Evolutionary conservation across 352 stramenopile species (phyloP), one percentile per base, ranked within the genome.

Genomic region (Hyaloperonospora brassicae): DNA sequence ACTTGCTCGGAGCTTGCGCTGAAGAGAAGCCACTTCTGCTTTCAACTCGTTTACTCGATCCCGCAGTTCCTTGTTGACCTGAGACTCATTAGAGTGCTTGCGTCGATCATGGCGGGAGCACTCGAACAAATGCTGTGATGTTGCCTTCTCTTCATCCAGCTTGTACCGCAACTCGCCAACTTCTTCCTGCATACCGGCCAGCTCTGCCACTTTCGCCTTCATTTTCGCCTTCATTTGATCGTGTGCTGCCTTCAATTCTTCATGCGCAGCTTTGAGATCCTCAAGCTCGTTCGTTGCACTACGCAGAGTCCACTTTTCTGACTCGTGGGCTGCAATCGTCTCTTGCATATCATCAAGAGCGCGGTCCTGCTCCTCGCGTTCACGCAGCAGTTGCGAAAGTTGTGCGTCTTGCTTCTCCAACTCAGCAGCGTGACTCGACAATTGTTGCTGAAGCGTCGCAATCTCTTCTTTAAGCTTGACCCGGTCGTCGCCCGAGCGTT

Each of bases 111-210:
- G 50, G 36, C 56, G 42, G 27, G 59, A 55, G 34, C 69, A 58
- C 9, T 76, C 68, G 59, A 81, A 75, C 14, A 87, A 50, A 52
- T 84, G 62, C 7, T 67, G 61, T 14, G 51, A 79, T 60, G 59
- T 76, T 62, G 69, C 71, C 56, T 74, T 79, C 49, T 70, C 64
- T 61, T 64, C 74, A 44, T 76, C 76, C 31, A 89, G 45, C 40
- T 82, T 74, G n/a, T 65, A 68, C 49, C 87, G 75, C 11, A 90
- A 52, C 38, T 86, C 73, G 17, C 60, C 55, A 11, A 80, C 58
- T n/a, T 83, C 65, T n/a, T 83, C 66, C 52, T 80, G 60, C 22
- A 86, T 57, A 10, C 76, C 68, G 2, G 24, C 36, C 25, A 75
- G 44, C 40, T 59, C 63, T 22, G 66, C 55, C 30, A 75, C 42